Conservation (phyloP, 2,329 filamentous ascomycete genomes). For the Fusarium marasasianum region DNA sequence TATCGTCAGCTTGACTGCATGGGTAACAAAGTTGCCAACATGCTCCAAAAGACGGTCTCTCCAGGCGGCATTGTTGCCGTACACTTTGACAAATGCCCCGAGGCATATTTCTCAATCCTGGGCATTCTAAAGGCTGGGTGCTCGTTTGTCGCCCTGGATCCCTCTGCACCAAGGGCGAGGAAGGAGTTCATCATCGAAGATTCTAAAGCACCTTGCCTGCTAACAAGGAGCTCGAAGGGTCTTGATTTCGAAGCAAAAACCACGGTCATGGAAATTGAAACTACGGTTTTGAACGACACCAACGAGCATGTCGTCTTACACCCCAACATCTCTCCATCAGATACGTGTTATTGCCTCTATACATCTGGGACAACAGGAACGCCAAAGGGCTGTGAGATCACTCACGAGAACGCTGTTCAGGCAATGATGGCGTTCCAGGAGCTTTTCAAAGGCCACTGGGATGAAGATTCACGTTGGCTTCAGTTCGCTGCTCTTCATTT, state of each 20-base stretch:
- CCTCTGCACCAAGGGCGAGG: constrained; percentile 74
- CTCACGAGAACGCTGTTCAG: constrained; percentile 88
- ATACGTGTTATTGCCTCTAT: constrained; percentile 84
- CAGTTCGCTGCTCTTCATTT: constrained; percentile 97
- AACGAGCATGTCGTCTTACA: constrained; percentile 22
- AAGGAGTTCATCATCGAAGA: constrained; percentile 82
- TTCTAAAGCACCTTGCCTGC: constrained; percentile 70
- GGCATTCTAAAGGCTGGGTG: constrained; percentile 86
- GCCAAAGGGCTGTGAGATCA: constrained; percentile 88
- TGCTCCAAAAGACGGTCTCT: constrained; percentile 62
- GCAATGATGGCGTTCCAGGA: constrained; percentile 87
- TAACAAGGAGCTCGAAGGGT: constrained; percentile 58
- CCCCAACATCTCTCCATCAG: constrained; percentile 50
- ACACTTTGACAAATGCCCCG: constrained; percentile 85
- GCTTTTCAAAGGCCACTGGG: constrained; percentile 81
- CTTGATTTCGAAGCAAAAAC: constrained; percentile 49
- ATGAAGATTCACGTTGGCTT: constrained; percentile 78
- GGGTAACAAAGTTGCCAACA: constrained; percentile 76
- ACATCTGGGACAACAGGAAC: constrained; percentile 88
- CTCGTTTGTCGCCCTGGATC: constrained; percentile 83
- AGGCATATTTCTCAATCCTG: constrained; percentile 83
- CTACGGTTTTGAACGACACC: constrained; percentile 42
- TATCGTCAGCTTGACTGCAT: constrained; percentile 76
- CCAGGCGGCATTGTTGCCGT: constrained; percentile 75
- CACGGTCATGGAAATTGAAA: constrained; percentile 47